Evolutionary conservation across 2,329 filamentous ascomycete species (phyloP).

Genomic region (Cladosporium colombiae): DNA sequence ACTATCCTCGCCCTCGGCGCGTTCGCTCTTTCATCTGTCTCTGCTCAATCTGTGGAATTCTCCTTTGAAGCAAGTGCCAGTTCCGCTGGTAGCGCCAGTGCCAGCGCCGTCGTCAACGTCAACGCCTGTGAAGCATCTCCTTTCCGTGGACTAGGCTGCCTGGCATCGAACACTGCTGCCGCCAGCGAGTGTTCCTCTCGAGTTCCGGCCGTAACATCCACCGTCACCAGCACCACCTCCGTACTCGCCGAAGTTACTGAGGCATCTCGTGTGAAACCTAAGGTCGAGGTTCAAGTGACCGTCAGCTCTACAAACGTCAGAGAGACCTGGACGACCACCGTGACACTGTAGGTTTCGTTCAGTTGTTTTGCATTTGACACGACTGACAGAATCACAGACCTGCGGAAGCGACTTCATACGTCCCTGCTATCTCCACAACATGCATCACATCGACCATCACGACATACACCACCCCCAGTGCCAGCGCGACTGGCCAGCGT

Average conservation of each 20-base stretch:
- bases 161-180: slow-evolving; percentile 19
- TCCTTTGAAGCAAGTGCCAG: neutral
- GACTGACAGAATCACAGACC: neutral
- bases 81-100: neutral
- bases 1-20: slow-evolving; percentile 17
- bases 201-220: neutral
- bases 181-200: slow-evolving; percentile 16
- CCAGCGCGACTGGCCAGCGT: slow-evolving; percentile 9
- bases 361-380: neutral
- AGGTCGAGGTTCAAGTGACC: slow-evolving; percentile 3
- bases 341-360: slow-evolving; percentile 5
- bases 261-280: neutral
- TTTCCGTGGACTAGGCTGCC: slow-evolving; percentile 9
- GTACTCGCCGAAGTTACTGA: slow-evolving; percentile 14
- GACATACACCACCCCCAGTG: slow-evolving; percentile 13
- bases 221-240: slow-evolving; percentile 16
- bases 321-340: slow-evolving; percentile 9
- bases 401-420: slow-evolving; percentile 1
- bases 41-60: slow-evolving; percentile 5
- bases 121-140: slow-evolving; percentile 13
- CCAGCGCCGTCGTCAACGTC: neutral
- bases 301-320: slow-evolving; percentile 9
- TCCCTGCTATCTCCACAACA: slow-evolving; percentile 12
- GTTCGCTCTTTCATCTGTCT: slow-evolving; percentile 15
- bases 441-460: slow-evolving; percentile 9